Evolutionary conservation across 352 stramenopile genomes (phyloP).

Genomic region (Pythium sukuiense): DNA sequence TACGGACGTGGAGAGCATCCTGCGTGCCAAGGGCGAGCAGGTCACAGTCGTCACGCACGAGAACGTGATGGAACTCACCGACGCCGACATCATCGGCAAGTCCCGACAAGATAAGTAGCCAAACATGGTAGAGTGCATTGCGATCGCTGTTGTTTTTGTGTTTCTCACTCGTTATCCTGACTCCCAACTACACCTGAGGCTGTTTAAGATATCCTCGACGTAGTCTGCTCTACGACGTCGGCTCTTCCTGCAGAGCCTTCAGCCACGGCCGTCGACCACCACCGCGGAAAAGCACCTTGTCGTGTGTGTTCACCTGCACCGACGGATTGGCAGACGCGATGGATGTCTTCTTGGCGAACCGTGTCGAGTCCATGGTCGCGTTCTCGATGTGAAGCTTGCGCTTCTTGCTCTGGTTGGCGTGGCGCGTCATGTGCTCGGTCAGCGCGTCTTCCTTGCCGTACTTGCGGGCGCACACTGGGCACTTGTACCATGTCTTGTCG

Average conservation of each 20-base stretch:
- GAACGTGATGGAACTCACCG: conserved; percentile 83
- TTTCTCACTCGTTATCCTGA: not conserved
- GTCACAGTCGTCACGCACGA: conserved; percentile 75
- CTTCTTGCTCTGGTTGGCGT: conserved; percentile 87
- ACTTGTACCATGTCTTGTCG: conserved; percentile 87
- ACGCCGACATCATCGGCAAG: conserved; percentile 62
- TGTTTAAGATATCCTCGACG: not conserved
- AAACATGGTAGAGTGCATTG: not conserved
- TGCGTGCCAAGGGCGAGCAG: conserved; percentile 70
- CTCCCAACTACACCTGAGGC: not conserved
- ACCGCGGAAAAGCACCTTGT: conserved; percentile 83
- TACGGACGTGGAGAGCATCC: conserved; percentile 86
- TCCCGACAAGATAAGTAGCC: conserved; percentile 21
- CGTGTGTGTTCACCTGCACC: conserved; percentile 87
- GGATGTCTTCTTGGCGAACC: conserved; percentile 73
- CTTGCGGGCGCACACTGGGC: conserved; percentile 71
- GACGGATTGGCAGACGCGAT: conserved; percentile 85
- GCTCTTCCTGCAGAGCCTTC: conserved; percentile 61
- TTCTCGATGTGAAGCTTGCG: conserved; percentile 86
- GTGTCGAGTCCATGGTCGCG: conserved; percentile 77
- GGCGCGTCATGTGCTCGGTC: conserved; percentile 76
- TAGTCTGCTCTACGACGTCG: conserved; percentile 12
- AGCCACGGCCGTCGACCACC: conserved; percentile 74
- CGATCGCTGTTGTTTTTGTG: not conserved
- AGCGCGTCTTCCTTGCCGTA: conserved; percentile 79